These are phyloP conservation scores for Coffea eugenioides DNA, from an alignment of 257 asterid species.

Conservation along the genomic window DNA sequence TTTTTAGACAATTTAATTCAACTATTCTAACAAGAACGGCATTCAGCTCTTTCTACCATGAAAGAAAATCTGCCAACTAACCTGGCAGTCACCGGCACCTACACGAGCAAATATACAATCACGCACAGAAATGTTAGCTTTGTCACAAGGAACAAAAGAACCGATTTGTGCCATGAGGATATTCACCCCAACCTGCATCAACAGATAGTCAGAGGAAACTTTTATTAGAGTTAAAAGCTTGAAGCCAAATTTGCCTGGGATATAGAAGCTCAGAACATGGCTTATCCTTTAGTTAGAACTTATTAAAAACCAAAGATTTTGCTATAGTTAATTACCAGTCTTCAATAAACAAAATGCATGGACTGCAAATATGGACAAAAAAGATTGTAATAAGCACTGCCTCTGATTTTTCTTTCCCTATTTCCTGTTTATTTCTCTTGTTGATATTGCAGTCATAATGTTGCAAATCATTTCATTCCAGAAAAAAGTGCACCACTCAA, in stretches of 20 bases:
- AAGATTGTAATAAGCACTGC: no score
- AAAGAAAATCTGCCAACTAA: constrained; percentile 25
- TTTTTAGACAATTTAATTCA: neutral
- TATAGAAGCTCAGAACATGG: neutral
- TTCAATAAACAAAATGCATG: neutral
- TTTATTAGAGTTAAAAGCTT: neutral
- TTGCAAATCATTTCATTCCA: neutral
- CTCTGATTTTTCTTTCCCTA: no score
- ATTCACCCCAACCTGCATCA: constrained; percentile 82
- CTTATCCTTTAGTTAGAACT: neutral
- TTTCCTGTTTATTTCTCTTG: neutral
- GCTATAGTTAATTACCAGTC: neutral
- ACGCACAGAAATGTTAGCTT: constrained; percentile 80
- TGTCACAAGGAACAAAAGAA: constrained; percentile 85
- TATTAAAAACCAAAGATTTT: neutral
- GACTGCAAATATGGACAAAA: no score
- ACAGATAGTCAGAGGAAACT: constrained; percentile 12
- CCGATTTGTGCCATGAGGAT: constrained; percentile 97
- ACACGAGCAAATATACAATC: constrained; percentile 99
- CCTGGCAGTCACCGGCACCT: constrained; percentile 99
- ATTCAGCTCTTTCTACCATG: constrained; percentile 11
- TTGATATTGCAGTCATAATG: neutral
- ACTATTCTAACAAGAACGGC: neutral
- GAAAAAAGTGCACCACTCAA: neutral
- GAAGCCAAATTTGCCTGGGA: neutral